A percentile compares a stretch with the other conserved stretches of the same genome.
These are phyloP conservation scores for Pyrus hybrid DNA, from an alignment of 331 rosid genomes.

Conservation along the genomic window DNA sequence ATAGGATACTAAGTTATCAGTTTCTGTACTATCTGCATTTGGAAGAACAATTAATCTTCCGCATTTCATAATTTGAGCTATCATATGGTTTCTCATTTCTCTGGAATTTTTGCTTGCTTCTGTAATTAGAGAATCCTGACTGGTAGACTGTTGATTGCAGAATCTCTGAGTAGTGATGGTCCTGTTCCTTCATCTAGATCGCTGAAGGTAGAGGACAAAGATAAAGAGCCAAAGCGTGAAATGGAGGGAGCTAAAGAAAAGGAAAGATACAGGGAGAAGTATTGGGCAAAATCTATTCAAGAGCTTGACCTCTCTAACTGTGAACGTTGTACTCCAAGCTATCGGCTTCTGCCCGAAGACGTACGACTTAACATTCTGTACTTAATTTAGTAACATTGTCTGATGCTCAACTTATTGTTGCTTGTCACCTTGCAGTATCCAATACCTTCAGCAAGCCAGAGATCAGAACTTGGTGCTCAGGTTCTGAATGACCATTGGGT, in stretches of 20 bases:
- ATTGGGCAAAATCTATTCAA: constrained; percentile 83
- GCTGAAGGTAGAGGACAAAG: constrained; percentile 72
- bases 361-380: constrained; percentile 25
- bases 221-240: constrained; percentile 70
- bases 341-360: constrained; percentile 86
- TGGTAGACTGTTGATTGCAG: constrained; percentile 45
- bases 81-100: background rate
- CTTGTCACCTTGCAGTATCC: constrained; percentile 69
- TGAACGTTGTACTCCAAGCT: constrained; percentile 87
- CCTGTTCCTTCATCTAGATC: constrained; percentile 54
- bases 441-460: constrained; percentile 79
- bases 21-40: background rate
- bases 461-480: constrained; percentile 83
- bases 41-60: constrained; percentile 6
- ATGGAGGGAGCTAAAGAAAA: constrained; percentile 74
- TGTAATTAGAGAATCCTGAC: constrained; percentile 20
- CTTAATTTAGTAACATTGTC: constrained; percentile 5
- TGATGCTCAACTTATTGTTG: constrained; percentile 19
- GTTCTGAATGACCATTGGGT: constrained; percentile 98
- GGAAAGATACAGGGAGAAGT: constrained; percentile 78
- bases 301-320: constrained; percentile 94
- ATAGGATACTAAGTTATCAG: background rate
- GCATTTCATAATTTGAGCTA: background rate
- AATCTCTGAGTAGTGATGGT: constrained; percentile 57
- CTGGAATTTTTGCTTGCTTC: background rate